Evolutionary conservation across 2,329 filamentous ascomycete genomes (phyloP), one percentile per base, ranked within the genome.

Genomic region (Xylaria digitata): DNA sequence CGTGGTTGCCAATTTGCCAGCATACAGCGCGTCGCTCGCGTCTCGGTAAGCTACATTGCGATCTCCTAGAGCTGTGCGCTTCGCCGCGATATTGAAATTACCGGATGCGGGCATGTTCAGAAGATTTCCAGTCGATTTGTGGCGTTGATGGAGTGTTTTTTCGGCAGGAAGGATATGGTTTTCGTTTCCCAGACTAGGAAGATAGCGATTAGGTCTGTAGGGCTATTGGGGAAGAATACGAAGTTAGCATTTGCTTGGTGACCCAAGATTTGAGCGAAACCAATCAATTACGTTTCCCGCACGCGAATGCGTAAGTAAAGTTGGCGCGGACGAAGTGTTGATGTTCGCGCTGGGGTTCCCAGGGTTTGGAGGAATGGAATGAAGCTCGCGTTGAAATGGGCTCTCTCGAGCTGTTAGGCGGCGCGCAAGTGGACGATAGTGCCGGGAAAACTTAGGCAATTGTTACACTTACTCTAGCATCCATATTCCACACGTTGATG

Each of bases 21-120:
- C 70, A 66, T 23, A 66, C 48, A 34, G 71, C 62, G 64, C 55
- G 53, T 60, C 63, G 15, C 66, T 45, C 52, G 78, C 77, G 53
- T 65, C 68, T 82, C 66, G 81, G 46, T 83, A 76, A 52, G 85
- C 89, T 75, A 94, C 95, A 83, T 92, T 96, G 68, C 96, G 86
- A 77, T 97, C 94, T 56, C 88, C 92, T 79, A 96, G 94, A 13
- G 89, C 92, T 69, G 90, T 89, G 72, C 94, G 89, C 82, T 94
- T 96, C 62, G 89, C 84, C 64, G 87, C 84, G 61, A 85, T 85
- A 79, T 90, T 92, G 70, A 90, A 80, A 45, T 83, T 84, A 56
- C 83, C 84, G 68, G 85, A 82, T 67, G 85, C 77, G 66, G 87
- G 75, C 72, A 83, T 83, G 53, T 71, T 72, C 76, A 82, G 74